Evolutionary conservation across 768 basidiomycete genomes (phyloP).

Genomic region (Pleurotus platypus): DNA sequence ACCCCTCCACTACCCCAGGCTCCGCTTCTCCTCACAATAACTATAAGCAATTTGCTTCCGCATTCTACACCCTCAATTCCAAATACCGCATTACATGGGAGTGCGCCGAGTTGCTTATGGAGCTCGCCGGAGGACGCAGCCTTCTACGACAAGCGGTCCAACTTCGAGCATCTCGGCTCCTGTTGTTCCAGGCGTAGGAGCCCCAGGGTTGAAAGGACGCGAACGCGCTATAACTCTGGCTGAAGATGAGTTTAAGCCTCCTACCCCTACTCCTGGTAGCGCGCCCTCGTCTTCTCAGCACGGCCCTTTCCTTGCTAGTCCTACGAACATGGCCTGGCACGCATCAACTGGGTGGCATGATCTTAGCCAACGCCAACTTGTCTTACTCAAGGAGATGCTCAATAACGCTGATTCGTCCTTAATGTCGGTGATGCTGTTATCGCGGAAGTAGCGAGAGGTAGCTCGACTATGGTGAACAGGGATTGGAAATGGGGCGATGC

Average conservation of each 20-base stretch:
- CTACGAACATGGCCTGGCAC: constrained; percentile 53
- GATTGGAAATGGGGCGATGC: constrained; percentile 77
- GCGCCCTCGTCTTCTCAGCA: constrained; percentile 8
- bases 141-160: constrained; percentile 24
- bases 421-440: constrained; percentile 16
- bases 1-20: constrained; percentile 26
- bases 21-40: constrained; percentile 23
- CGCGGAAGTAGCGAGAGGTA: constrained; percentile 20
- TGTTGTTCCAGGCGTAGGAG: constrained; percentile 12
- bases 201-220: constrained; percentile 31
- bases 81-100: constrained; percentile 89
- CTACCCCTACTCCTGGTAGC: constrained; percentile 23
- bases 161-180: constrained; percentile 41
- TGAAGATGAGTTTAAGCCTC: constrained; percentile 54
- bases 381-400: constrained; percentile 78
- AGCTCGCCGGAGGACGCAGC: constrained; percentile 66
- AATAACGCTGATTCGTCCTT: constrained; percentile 33
- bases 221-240: constrained; percentile 74
- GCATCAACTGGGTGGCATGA: constrained; percentile 83
- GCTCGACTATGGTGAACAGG: constrained; percentile 37
- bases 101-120: constrained; percentile 83
- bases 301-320: constrained; percentile 28
- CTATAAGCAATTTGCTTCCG: constrained; percentile 54
- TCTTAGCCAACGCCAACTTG: constrained; percentile 76
- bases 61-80: constrained; percentile 62